Evolutionary conservation across 1,284 basidiomycete genomes (phyloP), one percentile per base, ranked within the genome.

Genomic region (Pyrrhoderma noxium): DNA sequence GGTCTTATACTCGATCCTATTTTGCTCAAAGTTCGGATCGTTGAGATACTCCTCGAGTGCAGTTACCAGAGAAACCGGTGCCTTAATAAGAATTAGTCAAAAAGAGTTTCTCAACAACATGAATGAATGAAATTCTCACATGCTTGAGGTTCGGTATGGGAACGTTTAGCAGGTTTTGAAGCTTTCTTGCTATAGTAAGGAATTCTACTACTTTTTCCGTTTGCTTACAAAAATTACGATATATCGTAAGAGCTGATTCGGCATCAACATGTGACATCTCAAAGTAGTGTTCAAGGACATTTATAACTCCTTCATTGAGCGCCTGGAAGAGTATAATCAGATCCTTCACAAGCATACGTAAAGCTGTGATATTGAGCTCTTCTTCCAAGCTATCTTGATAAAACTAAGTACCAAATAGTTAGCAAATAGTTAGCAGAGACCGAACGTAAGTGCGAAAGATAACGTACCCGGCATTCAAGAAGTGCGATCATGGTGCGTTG

Each of bases 261-360:
- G 95, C 96, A 65, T 99, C 95, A 19, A 85, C 69, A 59, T 90
- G 87, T 2, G 93, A 92, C 96, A 99, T 99, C 64, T 98, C 95
- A 64, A 99, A 98, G 69, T 98, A 99, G 69, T 96, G 89, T 64
- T 98, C 96, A 46, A 96, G 76, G 35, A 98, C 84, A 65, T 98
- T 99, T 70, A 97, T 96, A 45, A 98, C 91, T 52, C 95, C 95
- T 64, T 99, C 95, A 62, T 99, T 99, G 55, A 93, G 88, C 2
- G 92, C 93, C 63, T 96, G 94, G 67, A 98, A 98, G 16, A 99
- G 74, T 51, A 96, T 89, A 45, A 99, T 76, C 5, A 99, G 76
- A 65, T 99, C 96, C 64, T 98, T 98, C 59, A 98, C 89, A n/a
- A 96, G 75, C 87, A 99, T 91, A 39, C 91, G 78, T 55, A 97